Conservation (phyloP, 2,329 filamentous ascomycete genomes). For the Dactylellina haptotyla region DNA sequence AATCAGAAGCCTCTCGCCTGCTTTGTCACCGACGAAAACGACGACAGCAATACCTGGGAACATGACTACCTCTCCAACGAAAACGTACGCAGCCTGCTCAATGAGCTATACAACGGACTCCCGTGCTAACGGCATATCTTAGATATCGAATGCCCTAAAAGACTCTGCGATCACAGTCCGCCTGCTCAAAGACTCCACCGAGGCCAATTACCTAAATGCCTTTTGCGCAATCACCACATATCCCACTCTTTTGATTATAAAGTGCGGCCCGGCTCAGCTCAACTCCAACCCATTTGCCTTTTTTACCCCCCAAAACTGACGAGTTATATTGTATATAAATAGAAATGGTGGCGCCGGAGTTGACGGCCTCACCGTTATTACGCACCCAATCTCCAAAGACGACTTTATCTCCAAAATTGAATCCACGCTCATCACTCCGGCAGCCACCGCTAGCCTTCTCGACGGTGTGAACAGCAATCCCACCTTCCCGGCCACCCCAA, state of each 20-base stretch:
- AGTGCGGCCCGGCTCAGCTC: constrained; percentile 16
- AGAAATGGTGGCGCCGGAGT: constrained; percentile 50
- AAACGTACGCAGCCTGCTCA: neutral
- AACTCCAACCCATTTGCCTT: neutral
- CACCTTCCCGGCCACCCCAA: constrained; percentile 24
- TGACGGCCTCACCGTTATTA: constrained; percentile 40
- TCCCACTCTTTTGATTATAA: constrained; percentile 49
- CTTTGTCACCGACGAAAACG: constrained; percentile 47
- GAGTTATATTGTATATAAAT: neutral
- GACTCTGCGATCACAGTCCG: constrained; percentile 29
- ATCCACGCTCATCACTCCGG: constrained; percentile 10
- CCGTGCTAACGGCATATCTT: neutral
- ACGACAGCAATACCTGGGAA: constrained; percentile 40
- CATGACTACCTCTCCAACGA: constrained; percentile 36
- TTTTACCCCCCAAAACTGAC: neutral
- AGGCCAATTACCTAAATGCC: constrained; percentile 43
- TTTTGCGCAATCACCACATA: constrained; percentile 35
- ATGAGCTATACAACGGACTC: neutral
- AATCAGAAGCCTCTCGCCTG: constrained; percentile 35
- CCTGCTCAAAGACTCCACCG: constrained; percentile 35
- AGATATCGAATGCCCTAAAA: constrained; percentile 22
- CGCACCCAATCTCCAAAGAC: constrained; percentile 41
- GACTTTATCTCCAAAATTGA: constrained; percentile 40
- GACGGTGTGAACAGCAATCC: constrained; percentile 49
- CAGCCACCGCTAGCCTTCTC: constrained; percentile 29